phyloP scores from a whole-genome alignment of 2,329 filamentous ascomycete species.

The Didymella pinodella region DNA sequence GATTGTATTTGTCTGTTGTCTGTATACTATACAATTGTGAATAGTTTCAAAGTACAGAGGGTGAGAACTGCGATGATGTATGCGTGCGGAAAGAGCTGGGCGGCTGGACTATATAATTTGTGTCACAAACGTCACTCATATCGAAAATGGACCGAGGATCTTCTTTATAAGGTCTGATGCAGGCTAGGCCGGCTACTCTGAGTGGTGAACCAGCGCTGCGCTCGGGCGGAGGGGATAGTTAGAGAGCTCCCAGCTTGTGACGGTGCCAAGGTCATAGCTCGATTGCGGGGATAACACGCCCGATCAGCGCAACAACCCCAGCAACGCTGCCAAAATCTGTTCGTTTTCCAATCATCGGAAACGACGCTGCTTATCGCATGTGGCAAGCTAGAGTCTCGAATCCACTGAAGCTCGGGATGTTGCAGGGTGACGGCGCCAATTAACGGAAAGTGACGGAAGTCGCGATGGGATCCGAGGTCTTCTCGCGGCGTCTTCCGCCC shows the following conservation, averaged over 20 bases:
- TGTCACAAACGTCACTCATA: conserved; percentile 47
- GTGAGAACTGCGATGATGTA: conserved; percentile 38
- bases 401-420: conserved; percentile 24
- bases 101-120: conserved; percentile 38
- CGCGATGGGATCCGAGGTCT: conserved; percentile 25
- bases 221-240: conserved; percentile 38
- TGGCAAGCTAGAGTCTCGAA: conserved; percentile 18
- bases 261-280: conserved; percentile 41
- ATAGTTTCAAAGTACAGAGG: conserved; percentile 18
- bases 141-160: conserved; percentile 46
- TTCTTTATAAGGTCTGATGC: conserved; percentile 34
- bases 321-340: conserved; percentile 6
- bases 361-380: conserved; percentile 17
- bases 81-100: conserved; percentile 38
- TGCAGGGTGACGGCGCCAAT: conserved; percentile 33
- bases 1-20: conserved; percentile 17
- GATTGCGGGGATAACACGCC: conserved; percentile 38
- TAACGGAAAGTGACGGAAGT: conserved; percentile 39
- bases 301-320: conserved; percentile 30
- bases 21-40: conserved; percentile 14
- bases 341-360: conserved; percentile 13
- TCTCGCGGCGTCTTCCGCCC: conserved; percentile 14
- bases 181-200: conserved; percentile 42
- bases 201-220: conserved; percentile 38
- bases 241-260: conserved; percentile 46